These are phyloP conservation scores for Dryas octopetala DNA, from an alignment of 306 rosid genomes.

Conservation along the genomic window DNA sequence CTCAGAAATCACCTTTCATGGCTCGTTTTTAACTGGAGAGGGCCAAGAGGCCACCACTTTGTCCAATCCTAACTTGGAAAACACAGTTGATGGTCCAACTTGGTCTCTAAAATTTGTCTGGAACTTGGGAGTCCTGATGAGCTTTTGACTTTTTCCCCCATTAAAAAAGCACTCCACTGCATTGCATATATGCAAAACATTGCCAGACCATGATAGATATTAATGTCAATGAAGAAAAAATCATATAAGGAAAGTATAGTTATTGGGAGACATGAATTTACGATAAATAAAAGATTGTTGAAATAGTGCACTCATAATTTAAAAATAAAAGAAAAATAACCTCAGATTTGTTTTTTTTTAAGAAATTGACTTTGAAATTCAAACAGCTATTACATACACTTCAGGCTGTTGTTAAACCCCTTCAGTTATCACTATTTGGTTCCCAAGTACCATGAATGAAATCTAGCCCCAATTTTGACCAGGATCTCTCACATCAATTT, in stretches of 20 bases:
- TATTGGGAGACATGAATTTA: neutral
- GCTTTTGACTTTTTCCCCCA: too few species aligned
- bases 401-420: neutral
- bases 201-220: too few species aligned
- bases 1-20: too few species aligned
- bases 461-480: conserved; percentile 3
- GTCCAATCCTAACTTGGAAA: conserved; percentile 10
- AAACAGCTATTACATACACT: neutral
- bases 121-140: conserved; percentile 11
- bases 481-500: conserved; percentile 1
- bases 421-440: neutral
- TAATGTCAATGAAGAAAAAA: too few species aligned
- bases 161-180: conserved; percentile 58
- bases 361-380: neutral
- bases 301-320: neutral
- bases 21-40: too few species aligned
- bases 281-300: neutral
- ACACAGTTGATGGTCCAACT: neutral
- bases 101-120: conserved; percentile 1
- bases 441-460: neutral
- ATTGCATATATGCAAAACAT: conserved; percentile 29
- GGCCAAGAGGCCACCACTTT: neutral
- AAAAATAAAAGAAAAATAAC: neutral
- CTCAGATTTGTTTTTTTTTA: neutral
- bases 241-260: too few species aligned